These are phyloP conservation scores for Rhodotorula sp. DNA, from an alignment of 1,284 basidiomycete species.

Conservation along the genomic window DNA sequence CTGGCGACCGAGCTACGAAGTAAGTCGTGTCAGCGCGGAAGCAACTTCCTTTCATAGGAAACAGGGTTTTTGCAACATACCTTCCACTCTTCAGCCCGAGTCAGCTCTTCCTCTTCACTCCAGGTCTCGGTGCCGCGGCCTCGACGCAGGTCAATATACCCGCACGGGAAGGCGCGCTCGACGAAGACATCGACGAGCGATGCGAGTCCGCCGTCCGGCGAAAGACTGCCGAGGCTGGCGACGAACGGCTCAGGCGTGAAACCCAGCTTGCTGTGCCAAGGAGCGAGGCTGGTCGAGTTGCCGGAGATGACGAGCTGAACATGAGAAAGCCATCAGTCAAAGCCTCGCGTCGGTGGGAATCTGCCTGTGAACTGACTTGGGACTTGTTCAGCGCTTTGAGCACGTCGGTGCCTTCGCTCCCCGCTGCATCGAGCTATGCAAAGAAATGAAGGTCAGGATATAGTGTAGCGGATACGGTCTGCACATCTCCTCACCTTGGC, in stretches of 20 bases:
- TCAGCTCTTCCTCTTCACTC: slow-evolving; percentile 67
- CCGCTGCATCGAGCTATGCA: slow-evolving; percentile 64
- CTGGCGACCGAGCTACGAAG: slow-evolving; percentile 24
- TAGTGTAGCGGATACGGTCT: neutral
- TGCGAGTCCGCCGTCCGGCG: slow-evolving; percentile 76
- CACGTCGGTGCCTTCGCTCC: slow-evolving; percentile 72
- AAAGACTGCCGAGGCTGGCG: slow-evolving; percentile 74
- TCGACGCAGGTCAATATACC: slow-evolving; percentile 54
- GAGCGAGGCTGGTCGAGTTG: slow-evolving; percentile 79
- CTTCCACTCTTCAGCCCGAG: slow-evolving; percentile 65
- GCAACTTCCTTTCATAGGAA: neutral
- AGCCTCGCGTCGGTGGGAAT: neutral
- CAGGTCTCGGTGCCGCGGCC: slow-evolving; percentile 62
- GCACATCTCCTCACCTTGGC: slow-evolving; percentile 62
- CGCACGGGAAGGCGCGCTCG: slow-evolving; percentile 58
- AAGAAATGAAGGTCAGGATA: neutral
- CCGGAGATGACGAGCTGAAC: slow-evolving; percentile 69
- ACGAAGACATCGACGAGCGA: slow-evolving; percentile 74
- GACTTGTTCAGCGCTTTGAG: slow-evolving; percentile 65
- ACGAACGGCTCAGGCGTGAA: slow-evolving; percentile 65
- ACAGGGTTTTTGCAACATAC: slow-evolving; percentile 52
- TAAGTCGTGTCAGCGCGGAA: slow-evolving; percentile 30
- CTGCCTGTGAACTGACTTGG: neutral
- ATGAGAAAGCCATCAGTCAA: slow-evolving; percentile 45
- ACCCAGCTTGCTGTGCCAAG: slow-evolving; percentile 85